phyloP scores from a whole-genome alignment of 768 basidiomycete species.

The Russula griseocarnosa region DNA sequence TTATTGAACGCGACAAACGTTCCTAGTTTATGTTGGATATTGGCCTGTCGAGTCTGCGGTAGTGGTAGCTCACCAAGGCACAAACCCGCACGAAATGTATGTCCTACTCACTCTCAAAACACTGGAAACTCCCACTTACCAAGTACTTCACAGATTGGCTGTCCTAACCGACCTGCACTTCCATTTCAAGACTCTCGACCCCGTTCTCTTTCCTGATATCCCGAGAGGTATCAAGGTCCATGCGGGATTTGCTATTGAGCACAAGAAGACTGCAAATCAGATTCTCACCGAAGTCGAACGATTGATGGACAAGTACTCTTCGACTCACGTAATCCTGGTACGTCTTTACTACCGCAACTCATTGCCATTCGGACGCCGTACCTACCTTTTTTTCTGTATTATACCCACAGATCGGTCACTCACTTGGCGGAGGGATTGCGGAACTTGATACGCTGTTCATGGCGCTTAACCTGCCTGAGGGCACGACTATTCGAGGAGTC shows the following conservation, averaged over 20 bases:
- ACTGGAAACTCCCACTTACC: neutral
- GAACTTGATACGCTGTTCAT: slow-evolving; percentile 26
- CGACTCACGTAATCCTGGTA: slow-evolving; percentile 22
- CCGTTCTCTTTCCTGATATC: slow-evolving; percentile 17
- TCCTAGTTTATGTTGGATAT: slow-evolving; percentile 26
- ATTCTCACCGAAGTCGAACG: slow-evolving; percentile 26
- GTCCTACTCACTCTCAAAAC: neutral
- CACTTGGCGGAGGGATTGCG: slow-evolving; percentile 26
- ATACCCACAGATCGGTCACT: slow-evolving; percentile 15
- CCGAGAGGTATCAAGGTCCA: slow-evolving; percentile 17
- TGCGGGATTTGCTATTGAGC: slow-evolving; percentile 18
- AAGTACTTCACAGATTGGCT: slow-evolving; percentile 7
- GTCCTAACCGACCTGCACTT: slow-evolving; percentile 17
- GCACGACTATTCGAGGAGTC: slow-evolving; percentile 23
- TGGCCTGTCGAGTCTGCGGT: slow-evolving; percentile 24
- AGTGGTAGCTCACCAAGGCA: slow-evolving; percentile 28
- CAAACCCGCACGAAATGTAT: slow-evolving; percentile 19
- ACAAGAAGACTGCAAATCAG: slow-evolving; percentile 18
- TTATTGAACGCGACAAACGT: neutral
- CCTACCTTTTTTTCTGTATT: neutral
- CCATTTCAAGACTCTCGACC: neutral
- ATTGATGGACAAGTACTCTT: slow-evolving; percentile 14
- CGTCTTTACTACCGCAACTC: neutral
- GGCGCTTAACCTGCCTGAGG: slow-evolving; percentile 26
- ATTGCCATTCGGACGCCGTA: neutral